These are phyloP conservation scores for Proteromonas lacertae DNA, from an alignment of 352 stramenopile genomes.

Conservation along the genomic window DNA sequence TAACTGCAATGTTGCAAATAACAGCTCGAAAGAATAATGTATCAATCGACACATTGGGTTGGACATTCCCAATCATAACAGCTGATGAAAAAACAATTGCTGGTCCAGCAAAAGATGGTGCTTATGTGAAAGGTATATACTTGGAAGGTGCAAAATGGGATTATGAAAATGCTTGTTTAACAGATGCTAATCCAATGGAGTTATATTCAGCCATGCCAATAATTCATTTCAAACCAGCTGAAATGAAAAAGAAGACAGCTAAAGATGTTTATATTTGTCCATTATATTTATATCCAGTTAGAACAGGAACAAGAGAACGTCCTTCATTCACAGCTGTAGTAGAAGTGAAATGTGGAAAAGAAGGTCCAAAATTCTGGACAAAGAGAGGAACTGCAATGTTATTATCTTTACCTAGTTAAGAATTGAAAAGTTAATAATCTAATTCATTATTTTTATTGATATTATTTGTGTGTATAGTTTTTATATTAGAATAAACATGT, in stretches of 20 bases:
- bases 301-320: constrained; percentile 59
- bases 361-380: constrained; percentile 57
- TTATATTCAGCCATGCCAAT: constrained; percentile 57
- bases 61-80: constrained; percentile 50
- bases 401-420: constrained; percentile 22
- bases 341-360: constrained; percentile 46
- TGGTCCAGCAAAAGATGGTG: constrained; percentile 36
- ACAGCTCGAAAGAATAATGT: constrained; percentile 63
- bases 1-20: constrained; percentile 72
- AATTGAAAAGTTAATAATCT: constrained; percentile 1
- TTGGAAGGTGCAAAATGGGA: constrained; percentile 56
- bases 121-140: constrained; percentile 41
- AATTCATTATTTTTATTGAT: too few species aligned
- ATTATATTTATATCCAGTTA: constrained; percentile 62
- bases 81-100: neutral
- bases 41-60: constrained; percentile 65
- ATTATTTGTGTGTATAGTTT: too few species aligned
- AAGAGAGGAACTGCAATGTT: constrained; percentile 53
- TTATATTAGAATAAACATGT: too few species aligned
- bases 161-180: constrained; percentile 27
- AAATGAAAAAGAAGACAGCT: constrained; percentile 57
- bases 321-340: constrained; percentile 69
- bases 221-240: constrained; percentile 69
- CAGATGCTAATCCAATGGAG: constrained; percentile 35
- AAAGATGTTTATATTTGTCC: constrained; percentile 66